Evolutionary conservation across 176 grass and related monocot species (phyloP).

Genomic region (Aegilops speltoides): DNA sequence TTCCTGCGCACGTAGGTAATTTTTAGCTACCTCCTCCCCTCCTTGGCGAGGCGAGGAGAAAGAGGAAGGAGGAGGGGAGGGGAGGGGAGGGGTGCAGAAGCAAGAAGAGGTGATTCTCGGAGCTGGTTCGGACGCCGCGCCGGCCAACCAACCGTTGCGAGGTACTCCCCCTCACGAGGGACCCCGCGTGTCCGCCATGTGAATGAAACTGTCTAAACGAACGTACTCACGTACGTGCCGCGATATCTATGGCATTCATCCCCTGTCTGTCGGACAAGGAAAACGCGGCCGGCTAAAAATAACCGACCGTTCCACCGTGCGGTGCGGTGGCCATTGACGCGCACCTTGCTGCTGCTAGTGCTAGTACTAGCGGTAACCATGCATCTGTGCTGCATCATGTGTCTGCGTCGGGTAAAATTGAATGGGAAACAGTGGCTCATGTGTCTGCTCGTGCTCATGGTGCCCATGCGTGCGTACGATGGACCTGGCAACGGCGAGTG

Average conservation of each 20-base stretch:
- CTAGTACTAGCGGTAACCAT: neutral
- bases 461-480: neutral
- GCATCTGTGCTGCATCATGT: neutral
- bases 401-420: neutral
- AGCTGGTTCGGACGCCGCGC: neutral
- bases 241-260: neutral
- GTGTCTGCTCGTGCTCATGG: neutral
- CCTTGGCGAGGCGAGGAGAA: slow-evolving; percentile 14
- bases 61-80: neutral
- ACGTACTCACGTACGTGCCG: neutral
- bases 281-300: neutral
- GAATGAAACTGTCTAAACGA: neutral
- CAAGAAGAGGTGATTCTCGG: neutral
- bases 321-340: slow-evolving; percentile 2
- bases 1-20: neutral
- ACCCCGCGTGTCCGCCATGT: slow-evolving; percentile 24
- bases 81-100: neutral
- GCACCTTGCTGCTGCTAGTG: neutral
- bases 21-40: slow-evolving; percentile 18
- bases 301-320: neutral
- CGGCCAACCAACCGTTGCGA: neutral
- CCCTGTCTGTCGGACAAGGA: neutral
- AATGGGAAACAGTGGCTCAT: neutral
- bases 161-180: neutral
- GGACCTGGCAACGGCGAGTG: neutral